Evolutionary conservation across 2,329 filamentous ascomycete species (phyloP), one percentile per base, ranked within the genome.

Genomic region (Penicillium janthinellum): DNA sequence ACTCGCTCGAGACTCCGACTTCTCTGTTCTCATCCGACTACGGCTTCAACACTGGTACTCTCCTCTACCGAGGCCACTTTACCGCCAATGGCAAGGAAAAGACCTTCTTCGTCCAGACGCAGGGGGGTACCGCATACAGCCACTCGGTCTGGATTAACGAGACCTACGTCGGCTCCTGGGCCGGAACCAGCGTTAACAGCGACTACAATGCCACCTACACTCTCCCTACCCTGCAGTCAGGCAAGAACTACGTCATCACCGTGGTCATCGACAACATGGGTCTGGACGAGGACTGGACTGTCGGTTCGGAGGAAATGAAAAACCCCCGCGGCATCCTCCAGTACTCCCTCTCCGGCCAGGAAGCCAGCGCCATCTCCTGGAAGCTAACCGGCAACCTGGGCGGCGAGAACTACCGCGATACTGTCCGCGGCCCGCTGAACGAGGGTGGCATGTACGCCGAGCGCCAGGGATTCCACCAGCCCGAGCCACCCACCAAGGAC

Each of bases 211-310:
- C 81, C 0, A 88, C 83, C 0, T 87, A 88, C 70, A 77, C 76
- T 0, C 74, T 91, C 0, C 81, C 86, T 0, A 75, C 78, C 7
- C 78, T 90, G 3, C 67, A 70, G 0, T 70, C 78, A 0, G 86
- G 84, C 4, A 77, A 80, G 25, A 66, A 73, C 0, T 87, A 90
- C 69, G 80, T 88, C 11, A 71, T 93, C 63, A 92, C 90, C 0
- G 78, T 92, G 1, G 74, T 92, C 0, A 78, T 93, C 14, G 90
- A 93, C 73, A 88, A 88, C 73, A 90, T 88, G 77, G 90, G 90
- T 0, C 78, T 91, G 0, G 84, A 91, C 60, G 85, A 89, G 65
- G 86, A 89, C 72, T 86, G 84, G 79, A 77, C 77, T 2, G 83
- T 87, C 0, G 87, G 87, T 1, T 67, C 71, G 2, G 86, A 89